Base-by-base conservation (phyloP, 805 yeast genomes). In the Starmera dryadoides region DNA sequence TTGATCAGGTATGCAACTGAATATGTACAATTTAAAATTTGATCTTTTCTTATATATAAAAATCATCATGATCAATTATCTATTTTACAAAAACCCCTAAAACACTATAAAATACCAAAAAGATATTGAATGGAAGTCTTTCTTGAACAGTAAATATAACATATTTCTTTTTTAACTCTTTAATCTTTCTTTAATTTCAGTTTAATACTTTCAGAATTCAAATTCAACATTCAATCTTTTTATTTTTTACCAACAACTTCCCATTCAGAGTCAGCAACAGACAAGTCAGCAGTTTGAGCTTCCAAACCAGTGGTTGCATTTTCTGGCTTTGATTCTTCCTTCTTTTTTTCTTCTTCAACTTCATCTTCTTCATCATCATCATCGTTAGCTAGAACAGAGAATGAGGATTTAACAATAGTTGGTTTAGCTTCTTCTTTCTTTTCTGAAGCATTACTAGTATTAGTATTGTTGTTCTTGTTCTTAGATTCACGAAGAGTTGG, bases 331-430 rank as follows among this genome's bases (percentile, higher is more conserved):
- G 30, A 6, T n/a, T 19, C 29, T 29, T 40, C 39, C 9, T 16
- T 10, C 16, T 40, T 40, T 29, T 40, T 38, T 39, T 36, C 37
- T 36, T 49, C 45, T 30, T 47, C 28, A n/a, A 12, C 25, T 34
- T 53, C 58, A 17, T 63, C 67, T 6, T 68, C 73, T 2, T 69
- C 77, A 3, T 70, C 77, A 4, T 75, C 80, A 38, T 68, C 79
- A 25, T 75, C 79, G 39, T 54, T 56, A 37, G 72, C 64, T 53
- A 77, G 60, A 19, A 77, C 77, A 36, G 69, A 62, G 51, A 66
- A 77, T 3, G 71, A 59, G 29, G 79, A 71, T 50, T 64, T 68
- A 55, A 60, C 69, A 38, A 53, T 53, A 43, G 50, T 59, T 40
- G 62, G 58, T 45, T 56, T 55, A 30, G 44, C 20, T 19, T 42